Evolutionary conservation across 805 yeast species (phyloP), one percentile per base, ranked within the genome.

Genomic region (Zygosaccharomyces gambellarensis): DNA sequence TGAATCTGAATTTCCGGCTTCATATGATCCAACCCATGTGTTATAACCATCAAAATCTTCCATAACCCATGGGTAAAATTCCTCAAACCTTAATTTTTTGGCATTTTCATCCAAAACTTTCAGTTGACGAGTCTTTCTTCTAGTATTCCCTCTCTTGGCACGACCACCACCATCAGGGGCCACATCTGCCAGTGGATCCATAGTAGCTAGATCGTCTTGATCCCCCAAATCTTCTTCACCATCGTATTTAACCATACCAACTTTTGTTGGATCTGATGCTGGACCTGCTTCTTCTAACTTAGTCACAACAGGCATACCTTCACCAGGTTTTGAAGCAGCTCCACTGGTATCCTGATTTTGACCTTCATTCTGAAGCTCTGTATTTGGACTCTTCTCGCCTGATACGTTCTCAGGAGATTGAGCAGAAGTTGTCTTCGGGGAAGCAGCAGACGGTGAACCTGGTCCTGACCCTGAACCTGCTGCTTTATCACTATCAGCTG

Each of bases 21-120:
- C 99, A 70, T 88, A 94, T 58, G 84, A 86, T 32, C 98, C 97
- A 17, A 90, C 97, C 86, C 88, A 94, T 0, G 95, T 92, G 64
- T 94, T 92, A 52, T 80, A 78, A 41, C 96, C 96, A 62, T 90
- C 97, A 66, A 87, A 92, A 70, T 94, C 99, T 71, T 94, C 99
- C 76, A 94, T 73, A 14, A 94, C 96, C 99, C 99, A 94, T 0
- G 99, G 99, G 61, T 87, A 92, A 66, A 85, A 88, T 70, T 94
- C 99, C 70, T 94, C 99, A 64, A 92, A 94, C 63, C 98, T 77
- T 54, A 94, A 73, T 62, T 82, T 85, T 54, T 92, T 78, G 52
- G 88, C 90, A 7, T 80, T 80, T 59, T 90, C 98, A 61, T 89
- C 89, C 64, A 88, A 81, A 25, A 84, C 79, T 57, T 79, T 82